Percentiles rank a stretch among this genome's conserved stretches.
Conservation (phyloP, 768 basidiomycete genomes). For the Russula foetens region DNA sequence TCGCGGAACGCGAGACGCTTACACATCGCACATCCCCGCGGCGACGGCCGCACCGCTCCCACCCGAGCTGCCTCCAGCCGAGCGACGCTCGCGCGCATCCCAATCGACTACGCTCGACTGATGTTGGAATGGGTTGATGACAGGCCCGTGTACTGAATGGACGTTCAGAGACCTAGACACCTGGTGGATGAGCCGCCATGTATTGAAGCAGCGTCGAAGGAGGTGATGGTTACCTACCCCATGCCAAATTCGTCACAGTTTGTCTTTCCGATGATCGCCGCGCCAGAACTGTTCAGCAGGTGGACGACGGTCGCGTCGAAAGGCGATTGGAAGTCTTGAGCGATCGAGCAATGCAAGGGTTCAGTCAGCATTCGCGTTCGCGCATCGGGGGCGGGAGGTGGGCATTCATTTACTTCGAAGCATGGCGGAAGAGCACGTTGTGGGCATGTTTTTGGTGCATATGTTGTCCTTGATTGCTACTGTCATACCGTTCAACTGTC, state of each 20-base stretch:
- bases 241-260: conserved; percentile 99
- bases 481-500: conserved; percentile 34
- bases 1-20: conserved; percentile 27
- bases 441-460: conserved; percentile 52
- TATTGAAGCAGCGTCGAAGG: not conserved
- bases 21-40: conserved; percentile 78
- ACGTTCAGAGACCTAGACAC: conserved; percentile 62
- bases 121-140: conserved; percentile 61
- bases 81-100: conserved; percentile 37
- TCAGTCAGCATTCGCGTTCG: not conserved
- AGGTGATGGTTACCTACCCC: conserved; percentile 51
- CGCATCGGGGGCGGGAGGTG: not conserved
- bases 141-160: conserved; percentile 66
- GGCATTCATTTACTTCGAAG: conserved; percentile 40
- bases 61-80: conserved; percentile 90
- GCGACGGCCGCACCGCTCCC: conserved; percentile 94
- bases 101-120: conserved; percentile 20
- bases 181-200: not conserved
- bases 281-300: conserved; percentile 53
- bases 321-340: conserved; percentile 56
- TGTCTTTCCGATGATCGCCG: conserved; percentile 75
- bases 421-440: conserved; percentile 75
- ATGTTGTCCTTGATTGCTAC: conserved; percentile 88
- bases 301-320: conserved; percentile 83
- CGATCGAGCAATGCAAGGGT: too few species aligned